Base-by-base conservation (phyloP, 805 yeast genomes). In the Wickerhamomyces strasburgensis region DNA sequence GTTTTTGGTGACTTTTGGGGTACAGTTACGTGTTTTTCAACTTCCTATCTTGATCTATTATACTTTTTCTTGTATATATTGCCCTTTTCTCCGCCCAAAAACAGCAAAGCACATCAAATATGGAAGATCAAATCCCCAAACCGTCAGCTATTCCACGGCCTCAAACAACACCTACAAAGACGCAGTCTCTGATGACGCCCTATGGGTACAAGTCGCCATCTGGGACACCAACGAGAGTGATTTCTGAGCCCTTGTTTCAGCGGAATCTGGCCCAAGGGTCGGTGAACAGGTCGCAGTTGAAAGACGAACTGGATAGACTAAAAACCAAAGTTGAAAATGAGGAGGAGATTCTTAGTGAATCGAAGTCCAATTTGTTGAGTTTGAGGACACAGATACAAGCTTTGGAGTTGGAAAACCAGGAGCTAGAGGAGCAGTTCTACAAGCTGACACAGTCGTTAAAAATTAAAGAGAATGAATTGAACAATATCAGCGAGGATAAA, bases 321-420 rank as follows among this genome's bases (percentile, higher is more conserved):
- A 47, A 39, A 14, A 13, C 19, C 3, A 38, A 45, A 18, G 18
- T 40, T 3, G 38, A 42, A 35, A 31, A 33, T 31, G 54, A 43
- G 31, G 49, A 49, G 35, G 28, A 16, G 34, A 52, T 40, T n/a
- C 53, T 48, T 35, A 25, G 32, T 13, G 51, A 40, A 17, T 43
- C 46, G 16, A 49, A 46, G 18, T 46, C 49, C 6, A 36, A 48
- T 15, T 48, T 58, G 2, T 48, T 56, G 47, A 57, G 62, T 2
- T 31, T 58, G 7, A 61, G 62, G 38, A 68, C 72, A 0, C 62
- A 64, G 35, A 60, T 58, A 24, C 65, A 64, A 7, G 58, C 58
- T 17, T 50, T 59, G 21, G 72, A 67, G 31, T 44, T 67, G 18
- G 64, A 64, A 21, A 60, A 54, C 34, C 59, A 47, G 29, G 60